phyloP scores from a whole-genome alignment of 1,139 yeast genomes.

The Taiozyma onychis region DNA sequence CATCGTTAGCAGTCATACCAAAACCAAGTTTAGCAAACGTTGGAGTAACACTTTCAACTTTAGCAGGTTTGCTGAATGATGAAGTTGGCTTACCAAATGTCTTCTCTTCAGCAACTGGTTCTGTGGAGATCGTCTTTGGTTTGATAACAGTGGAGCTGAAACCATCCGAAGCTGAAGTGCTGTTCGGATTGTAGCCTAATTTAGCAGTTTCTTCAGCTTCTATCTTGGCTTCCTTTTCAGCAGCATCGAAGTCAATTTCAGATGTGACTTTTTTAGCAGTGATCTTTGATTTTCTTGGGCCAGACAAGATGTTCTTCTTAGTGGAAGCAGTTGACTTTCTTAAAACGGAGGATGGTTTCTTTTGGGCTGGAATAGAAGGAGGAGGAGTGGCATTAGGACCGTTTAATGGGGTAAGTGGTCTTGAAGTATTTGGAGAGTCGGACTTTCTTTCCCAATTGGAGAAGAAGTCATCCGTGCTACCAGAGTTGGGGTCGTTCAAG shows the following conservation, averaged over 20 bases:
- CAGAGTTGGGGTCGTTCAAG: slow-evolving; percentile 32
- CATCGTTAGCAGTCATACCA: slow-evolving; percentile 67
- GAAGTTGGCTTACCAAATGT: slow-evolving; percentile 1
- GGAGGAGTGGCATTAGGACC: slow-evolving; percentile 1
- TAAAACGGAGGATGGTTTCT: slow-evolving; percentile 15
- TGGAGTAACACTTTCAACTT: slow-evolving; percentile 58
- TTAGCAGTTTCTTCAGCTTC: slow-evolving; percentile 70
- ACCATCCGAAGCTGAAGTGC: slow-evolving; percentile 26
- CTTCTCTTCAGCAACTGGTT: slow-evolving; percentile 11
- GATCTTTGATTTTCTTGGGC: slow-evolving; percentile 45
- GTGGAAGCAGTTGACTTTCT: slow-evolving; percentile 23
- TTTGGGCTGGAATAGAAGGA: slow-evolving; percentile 17
- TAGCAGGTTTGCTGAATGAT: slow-evolving; percentile 14
- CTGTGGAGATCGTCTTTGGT: slow-evolving; percentile 19
- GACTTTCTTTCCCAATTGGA: slow-evolving; percentile 72
- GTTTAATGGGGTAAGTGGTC: slow-evolving; percentile 27
- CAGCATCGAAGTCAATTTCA: slow-evolving; percentile 86
- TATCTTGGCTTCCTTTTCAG: slow-evolving; percentile 78
- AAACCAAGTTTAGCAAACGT: slow-evolving; percentile 77
- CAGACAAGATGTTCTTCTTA: slow-evolving; percentile 22
- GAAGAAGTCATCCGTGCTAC: slow-evolving; percentile 75
- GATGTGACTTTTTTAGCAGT: slow-evolving; percentile 46
- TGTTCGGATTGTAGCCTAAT: slow-evolving; percentile 66
- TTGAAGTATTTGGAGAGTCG: slow-evolving; percentile 28
- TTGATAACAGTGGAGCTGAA: slow-evolving; percentile 12